Conservation (phyloP, 2,329 filamentous ascomycete species). For the Tolypocladium guangdongense region DNA sequence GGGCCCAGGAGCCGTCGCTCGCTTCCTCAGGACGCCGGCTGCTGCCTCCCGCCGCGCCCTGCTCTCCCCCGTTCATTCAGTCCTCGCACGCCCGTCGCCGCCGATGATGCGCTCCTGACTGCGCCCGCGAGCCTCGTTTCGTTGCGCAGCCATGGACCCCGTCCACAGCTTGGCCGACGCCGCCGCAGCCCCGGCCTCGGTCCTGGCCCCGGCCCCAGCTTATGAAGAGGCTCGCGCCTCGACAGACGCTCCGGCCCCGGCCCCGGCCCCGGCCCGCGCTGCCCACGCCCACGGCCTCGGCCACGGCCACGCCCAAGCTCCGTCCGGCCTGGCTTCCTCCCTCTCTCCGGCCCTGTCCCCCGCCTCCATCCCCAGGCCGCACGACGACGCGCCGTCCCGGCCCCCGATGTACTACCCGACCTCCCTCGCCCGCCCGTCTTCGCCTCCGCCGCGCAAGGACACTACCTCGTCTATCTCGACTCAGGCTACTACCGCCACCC, state of each 20-base stretch:
- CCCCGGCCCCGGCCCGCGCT: slow-evolving; percentile 3
- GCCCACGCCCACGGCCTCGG: not conserved
- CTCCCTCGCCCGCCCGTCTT: slow-evolving; percentile 12
- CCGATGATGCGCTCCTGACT: slow-evolving; percentile 3
- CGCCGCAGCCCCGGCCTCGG: slow-evolving; percentile 9
- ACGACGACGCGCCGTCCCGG: slow-evolving; percentile 3
- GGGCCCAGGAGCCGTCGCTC: not conserved
- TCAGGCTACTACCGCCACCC: slow-evolving; percentile 32
- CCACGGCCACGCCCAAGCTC: slow-evolving; percentile 2
- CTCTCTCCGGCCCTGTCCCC: slow-evolving; percentile 14
- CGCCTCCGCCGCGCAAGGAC: slow-evolving; percentile 32
- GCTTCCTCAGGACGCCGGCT: not conserved
- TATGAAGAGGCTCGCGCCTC: not conserved
- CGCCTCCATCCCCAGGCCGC: slow-evolving; percentile 4
- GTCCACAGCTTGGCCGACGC: slow-evolving; percentile 25
- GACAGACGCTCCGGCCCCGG: not conserved
- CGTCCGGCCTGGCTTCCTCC: slow-evolving; percentile 6
- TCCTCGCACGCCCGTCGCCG: not conserved
- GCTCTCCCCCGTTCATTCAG: not conserved
- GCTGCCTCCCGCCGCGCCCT: not conserved
- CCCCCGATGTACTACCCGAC: slow-evolving; percentile 7
- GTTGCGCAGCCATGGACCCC: slow-evolving; percentile 24
- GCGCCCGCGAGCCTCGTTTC: not conserved
- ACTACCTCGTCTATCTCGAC: slow-evolving; percentile 44
- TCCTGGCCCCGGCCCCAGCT: slow-evolving; percentile 7